Evolutionary conservation across 1,139 yeast species (phyloP).

Genomic region (Wickerhamomyces sp.): DNA sequence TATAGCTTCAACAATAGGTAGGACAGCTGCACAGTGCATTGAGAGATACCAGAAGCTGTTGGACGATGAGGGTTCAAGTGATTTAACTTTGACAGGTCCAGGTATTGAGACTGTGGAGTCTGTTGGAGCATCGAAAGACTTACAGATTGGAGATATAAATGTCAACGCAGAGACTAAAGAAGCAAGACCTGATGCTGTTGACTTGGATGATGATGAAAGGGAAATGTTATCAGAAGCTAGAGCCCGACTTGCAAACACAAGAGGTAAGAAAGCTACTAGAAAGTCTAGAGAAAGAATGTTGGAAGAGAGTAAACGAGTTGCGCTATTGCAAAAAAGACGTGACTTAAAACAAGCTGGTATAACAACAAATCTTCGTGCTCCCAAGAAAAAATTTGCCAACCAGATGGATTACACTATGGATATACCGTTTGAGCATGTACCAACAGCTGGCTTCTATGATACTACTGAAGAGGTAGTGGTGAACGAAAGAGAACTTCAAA

Average conservation of each 20-base stretch:
- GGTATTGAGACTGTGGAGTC: constrained; percentile 53
- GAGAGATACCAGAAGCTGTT: constrained; percentile 78
- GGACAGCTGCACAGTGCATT: constrained; percentile 87
- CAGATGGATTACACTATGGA: constrained; percentile 82
- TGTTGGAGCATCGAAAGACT: constrained; percentile 30
- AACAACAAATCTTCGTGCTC: constrained; percentile 38
- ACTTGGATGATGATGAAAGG: constrained; percentile 79
- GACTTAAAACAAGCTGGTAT: constrained; percentile 87
- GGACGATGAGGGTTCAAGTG: constrained; percentile 44
- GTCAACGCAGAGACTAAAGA: constrained; percentile 77
- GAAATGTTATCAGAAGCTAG: constrained; percentile 94
- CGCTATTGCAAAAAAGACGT: constrained; percentile 74
- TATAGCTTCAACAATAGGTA: constrained; percentile 71
- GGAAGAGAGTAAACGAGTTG: constrained; percentile 69
- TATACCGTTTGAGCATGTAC: constrained; percentile 74
- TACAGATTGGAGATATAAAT: constrained; percentile 53
- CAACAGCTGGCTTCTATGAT: constrained; percentile 68
- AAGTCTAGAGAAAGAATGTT: constrained; percentile 82
- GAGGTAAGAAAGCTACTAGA: constrained; percentile 92
- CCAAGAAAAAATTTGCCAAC: constrained; percentile 48
- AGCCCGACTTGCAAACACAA: constrained; percentile 87
- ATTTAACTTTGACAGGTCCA: constrained; percentile 43
- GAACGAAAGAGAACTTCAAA: constrained; percentile 35
- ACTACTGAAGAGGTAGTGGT: constrained; percentile 49
- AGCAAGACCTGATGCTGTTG: constrained; percentile 76